Evolutionary conservation across 495 filamentous ascomycete genomes (phyloP).

Genomic region (Rhypophila decipiens): DNA sequence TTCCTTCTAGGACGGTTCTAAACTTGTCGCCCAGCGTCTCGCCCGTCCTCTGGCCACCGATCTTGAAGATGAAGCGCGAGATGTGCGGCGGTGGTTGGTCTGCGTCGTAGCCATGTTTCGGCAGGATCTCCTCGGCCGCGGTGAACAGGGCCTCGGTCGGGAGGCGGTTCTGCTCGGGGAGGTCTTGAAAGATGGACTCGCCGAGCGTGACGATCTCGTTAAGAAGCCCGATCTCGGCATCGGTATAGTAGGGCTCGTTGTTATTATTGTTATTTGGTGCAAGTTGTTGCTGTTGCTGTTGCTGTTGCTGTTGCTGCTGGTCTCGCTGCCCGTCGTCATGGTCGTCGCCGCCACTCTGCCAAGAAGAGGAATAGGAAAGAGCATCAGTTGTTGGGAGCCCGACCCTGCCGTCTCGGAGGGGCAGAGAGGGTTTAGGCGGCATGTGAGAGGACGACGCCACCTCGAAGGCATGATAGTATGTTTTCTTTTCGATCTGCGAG

Average conservation of each 20-base stretch:
- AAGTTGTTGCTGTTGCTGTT: not conserved
- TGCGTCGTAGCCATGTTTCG: conserved; percentile 57
- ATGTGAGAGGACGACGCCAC: conserved; percentile 24
- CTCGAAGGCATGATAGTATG: conserved; percentile 34
- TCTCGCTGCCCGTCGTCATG: conserved; percentile 6
- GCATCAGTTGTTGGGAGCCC: conserved; percentile 32
- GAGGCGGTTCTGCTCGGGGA: conserved; percentile 53
- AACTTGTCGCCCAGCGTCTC: conserved; percentile 29
- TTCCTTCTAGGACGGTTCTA: conserved; percentile 23
- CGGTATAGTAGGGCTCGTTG: conserved; percentile 42
- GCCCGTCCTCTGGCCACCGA: conserved; percentile 53
- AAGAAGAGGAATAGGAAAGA: not conserved
- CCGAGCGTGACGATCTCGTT: conserved; percentile 69
- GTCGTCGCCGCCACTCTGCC: too few species aligned
- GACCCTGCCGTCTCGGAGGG: conserved; percentile 35
- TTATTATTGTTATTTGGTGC: too few species aligned
- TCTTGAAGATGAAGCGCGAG: conserved; percentile 71
- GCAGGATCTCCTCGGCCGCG: conserved; percentile 69
- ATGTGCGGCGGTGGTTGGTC: conserved; percentile 65
- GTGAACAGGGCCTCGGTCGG: conserved; percentile 75
- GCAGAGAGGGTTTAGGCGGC: conserved; percentile 27
- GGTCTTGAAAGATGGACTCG: conserved; percentile 48
- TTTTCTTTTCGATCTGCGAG: too few species aligned
- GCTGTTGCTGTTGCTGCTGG: conserved; percentile 1
- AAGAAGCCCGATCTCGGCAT: conserved; percentile 73